These are phyloP conservation scores for Blumeriella jaapii DNA, from an alignment of 2,329 filamentous ascomycete genomes.

Conservation along the genomic window DNA sequence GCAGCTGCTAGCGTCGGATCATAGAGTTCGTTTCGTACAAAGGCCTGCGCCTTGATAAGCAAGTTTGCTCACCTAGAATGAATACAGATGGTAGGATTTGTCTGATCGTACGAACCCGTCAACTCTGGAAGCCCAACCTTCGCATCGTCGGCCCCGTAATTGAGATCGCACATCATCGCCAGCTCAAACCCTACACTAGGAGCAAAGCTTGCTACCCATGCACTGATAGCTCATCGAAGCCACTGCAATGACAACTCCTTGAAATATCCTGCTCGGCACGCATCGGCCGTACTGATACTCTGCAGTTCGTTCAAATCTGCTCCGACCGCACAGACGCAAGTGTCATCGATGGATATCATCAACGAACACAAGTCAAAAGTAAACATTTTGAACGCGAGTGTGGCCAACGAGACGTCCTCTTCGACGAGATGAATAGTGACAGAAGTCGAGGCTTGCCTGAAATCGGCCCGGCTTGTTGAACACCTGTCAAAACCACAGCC, in stretches of 20 bases:
- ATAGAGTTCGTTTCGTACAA: constrained; percentile 27
- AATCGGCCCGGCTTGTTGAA: too few relatives aligned
- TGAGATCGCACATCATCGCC: constrained; percentile 33
- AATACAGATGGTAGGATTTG: too few relatives aligned
- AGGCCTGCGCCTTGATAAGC: constrained; percentile 22
- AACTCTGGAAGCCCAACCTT: constrained; percentile 27
- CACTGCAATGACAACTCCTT: constrained; percentile 32
- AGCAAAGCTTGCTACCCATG: constrained; percentile 39
- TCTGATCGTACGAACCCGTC: constrained; percentile 25
- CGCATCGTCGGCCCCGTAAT: constrained; percentile 22
- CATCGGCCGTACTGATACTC: constrained; percentile 23
- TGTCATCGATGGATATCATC: too few relatives aligned
- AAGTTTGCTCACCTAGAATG: too few relatives aligned
- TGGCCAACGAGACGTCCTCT: too few relatives aligned
- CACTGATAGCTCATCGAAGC: constrained; percentile 33
- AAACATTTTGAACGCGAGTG: too few relatives aligned
- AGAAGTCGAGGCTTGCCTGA: too few relatives aligned
- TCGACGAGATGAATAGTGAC: too few relatives aligned
- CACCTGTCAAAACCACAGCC: too few relatives aligned
- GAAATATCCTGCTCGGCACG: constrained; percentile 25
- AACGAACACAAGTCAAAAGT: too few relatives aligned
- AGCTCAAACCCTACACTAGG: constrained; percentile 41
- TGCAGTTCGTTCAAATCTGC: constrained; percentile 30
- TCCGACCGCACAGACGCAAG: too few relatives aligned
- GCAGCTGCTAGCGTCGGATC: constrained; percentile 31